Evolutionary conservation across 148 eudicot genomes (phyloP).

Genomic region (Rhododendron williamsianum): DNA sequence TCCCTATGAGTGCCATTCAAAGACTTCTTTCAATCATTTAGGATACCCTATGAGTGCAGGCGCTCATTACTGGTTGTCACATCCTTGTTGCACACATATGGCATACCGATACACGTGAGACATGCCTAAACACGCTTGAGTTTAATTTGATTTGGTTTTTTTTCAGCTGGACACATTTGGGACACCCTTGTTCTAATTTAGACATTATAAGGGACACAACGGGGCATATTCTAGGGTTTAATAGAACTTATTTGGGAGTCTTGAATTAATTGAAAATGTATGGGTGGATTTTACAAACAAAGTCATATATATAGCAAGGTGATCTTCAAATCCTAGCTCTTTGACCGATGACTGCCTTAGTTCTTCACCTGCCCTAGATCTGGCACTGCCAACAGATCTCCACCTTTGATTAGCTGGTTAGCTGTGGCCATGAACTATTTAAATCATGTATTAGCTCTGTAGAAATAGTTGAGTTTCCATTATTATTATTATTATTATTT

Average conservation of each 20-base stretch:
- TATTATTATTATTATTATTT: neutral
- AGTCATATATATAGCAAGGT: neutral
- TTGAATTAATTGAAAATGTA: neutral
- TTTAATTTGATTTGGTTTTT: neutral
- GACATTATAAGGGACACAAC: neutral
- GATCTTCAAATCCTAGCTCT: neutral
- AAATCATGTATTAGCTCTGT: neutral
- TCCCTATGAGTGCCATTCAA: neutral
- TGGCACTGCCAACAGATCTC: neutral
- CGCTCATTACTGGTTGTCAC: neutral
- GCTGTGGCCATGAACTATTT: neutral
- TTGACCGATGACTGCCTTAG: neutral
- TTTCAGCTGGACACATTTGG: neutral
- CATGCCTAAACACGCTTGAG: neutral
- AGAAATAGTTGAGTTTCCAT: neutral
- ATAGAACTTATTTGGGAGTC: neutral
- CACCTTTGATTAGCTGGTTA: neutral
- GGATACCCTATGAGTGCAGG: neutral
- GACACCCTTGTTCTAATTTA: neutral
- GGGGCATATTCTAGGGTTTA: neutral
- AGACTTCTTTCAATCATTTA: neutral
- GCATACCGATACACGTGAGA: neutral
- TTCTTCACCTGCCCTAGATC: neutral
- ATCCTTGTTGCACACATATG: neutral
- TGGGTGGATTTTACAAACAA: neutral